These are phyloP conservation scores for Aspergillus steynii DNA, from an alignment of 495 filamentous ascomycete species.

Conservation along the genomic window DNA sequence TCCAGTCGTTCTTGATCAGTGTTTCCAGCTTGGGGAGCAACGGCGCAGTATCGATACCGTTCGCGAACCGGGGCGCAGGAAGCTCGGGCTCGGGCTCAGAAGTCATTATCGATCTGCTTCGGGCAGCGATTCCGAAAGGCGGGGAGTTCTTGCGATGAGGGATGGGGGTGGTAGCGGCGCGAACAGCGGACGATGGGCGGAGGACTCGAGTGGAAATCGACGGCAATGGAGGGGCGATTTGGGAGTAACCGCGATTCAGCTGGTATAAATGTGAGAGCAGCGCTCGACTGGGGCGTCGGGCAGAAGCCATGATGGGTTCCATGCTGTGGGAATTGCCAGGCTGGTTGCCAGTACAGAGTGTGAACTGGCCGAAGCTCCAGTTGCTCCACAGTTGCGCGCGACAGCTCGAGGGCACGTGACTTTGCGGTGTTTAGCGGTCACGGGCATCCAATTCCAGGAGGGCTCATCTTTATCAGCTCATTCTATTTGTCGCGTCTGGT, in stretches of 20 bases:
- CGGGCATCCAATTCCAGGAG: no score
- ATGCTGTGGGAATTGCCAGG: neutral
- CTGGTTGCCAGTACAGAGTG: neutral
- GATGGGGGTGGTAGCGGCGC: neutral
- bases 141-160: neutral
- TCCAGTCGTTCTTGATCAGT: conserved; percentile 39
- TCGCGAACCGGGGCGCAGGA: conserved; percentile 28
- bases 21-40: conserved; percentile 23
- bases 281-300: neutral
- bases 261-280: neutral
- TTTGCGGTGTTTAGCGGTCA: neutral
- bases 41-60: conserved; percentile 35
- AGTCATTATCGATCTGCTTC: conserved; percentile 27
- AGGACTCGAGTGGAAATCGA: neutral
- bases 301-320: neutral
- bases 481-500: no score
- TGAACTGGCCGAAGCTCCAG: neutral
- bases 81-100: conserved; percentile 1
- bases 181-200: neutral
- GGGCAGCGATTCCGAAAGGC: neutral
- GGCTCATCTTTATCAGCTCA: no score
- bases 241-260: neutral
- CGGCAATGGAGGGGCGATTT: neutral
- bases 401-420: neutral
- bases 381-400: neutral